Evolutionary conservation across 2,329 filamentous ascomycete species (phyloP), one percentile per base, ranked within the genome.

Genomic region (Diplodia scrobiculata): DNA sequence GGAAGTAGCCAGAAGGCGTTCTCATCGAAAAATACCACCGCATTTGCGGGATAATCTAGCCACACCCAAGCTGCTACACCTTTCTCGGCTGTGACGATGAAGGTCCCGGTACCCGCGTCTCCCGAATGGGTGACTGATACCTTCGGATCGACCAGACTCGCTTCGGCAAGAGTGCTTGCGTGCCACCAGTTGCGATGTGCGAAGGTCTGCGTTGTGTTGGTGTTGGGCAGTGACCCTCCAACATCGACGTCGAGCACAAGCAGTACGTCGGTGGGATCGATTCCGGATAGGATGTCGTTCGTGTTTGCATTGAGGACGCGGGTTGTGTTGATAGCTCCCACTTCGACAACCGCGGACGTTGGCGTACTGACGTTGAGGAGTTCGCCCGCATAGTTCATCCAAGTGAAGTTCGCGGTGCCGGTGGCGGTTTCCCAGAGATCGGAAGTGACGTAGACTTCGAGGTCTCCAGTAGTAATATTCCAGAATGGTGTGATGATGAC

Each of bases 401-500:
- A 88, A 2, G 76, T 77, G 36, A 86, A 70, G 2, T 74, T 79
- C 2, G 83, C 82, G 0, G 69, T 80, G 0, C 84, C 85, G 5
- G 67, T 72, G 0, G 79, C 79, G 1, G 79, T 68, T 2, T 79
- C 74, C 85, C 85, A 87, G 1, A 87, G 77, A 73, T 87, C 85
- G 2, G 83, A 86, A 0, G 82, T 85, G 0, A 84, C 84, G 70
- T 84, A 87, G 1, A 86, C 75, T 5, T 81, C 78, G 17, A 88
- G 74, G 21, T 80, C 72, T 0, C 82, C 82, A 0, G 80, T 84
- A 0, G 78, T 79, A 21, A 78, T 73, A 68, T 87, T 82, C 76
- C 79, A 85, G 68, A 84, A 84, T 0, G 85, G 82, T 1, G 84
- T 81, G n/a, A 87, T 79, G 66, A 89, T 85, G n/a, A 88, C 76